Evolutionary conservation across 2,329 filamentous ascomycete genomes (phyloP), one percentile per base, ranked within the genome.

Genomic region (Colletotrichum sp.): DNA sequence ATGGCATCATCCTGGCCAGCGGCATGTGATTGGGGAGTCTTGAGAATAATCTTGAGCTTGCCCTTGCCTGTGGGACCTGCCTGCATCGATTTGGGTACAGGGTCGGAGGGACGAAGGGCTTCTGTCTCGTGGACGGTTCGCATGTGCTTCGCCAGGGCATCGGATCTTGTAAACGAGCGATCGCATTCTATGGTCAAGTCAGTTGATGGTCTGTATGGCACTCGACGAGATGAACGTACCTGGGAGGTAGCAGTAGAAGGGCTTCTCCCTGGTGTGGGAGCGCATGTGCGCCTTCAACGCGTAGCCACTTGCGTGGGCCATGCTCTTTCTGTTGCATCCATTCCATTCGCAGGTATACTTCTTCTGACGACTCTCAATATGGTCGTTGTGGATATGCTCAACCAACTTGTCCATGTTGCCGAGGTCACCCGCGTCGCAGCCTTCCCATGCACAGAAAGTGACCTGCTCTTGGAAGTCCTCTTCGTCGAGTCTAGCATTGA

Each of bases 321-420:
- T 92, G 75, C 96, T 95, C 87, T 98, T 99, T 77, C 96, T 89
- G 69, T 90, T 90, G 84, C 97, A 99, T 79, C 96, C 96, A 75
- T 91, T 92, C 97, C 97, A 99, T 86, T 99, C 96, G 86, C 97
- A 99, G n/a, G 95, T 96, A 84, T 99, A 99, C 84, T 97, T 98
- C 86, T 98, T 98, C 86, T 97, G 95, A 71, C 96, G 92, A 77
- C 93, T 95, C 82, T 97, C 95, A 81, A 99, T 98, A 85, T 99
- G 97, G 75, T 96, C 95, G 81, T 96, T 94, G 85, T 99, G 96
- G 75, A 97, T 95, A 82, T 97, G 95, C 80, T 95, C 91, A 57
- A 97, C 95, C 59, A 97, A 85, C 78, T 88, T 92, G 84, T 97
- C 95, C 95, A 96, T 96, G 82, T 96, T 94, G 18, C 92, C 90